These are phyloP conservation scores for Xerocomus amazonicus DNA, from an alignment of 1,284 basidiomycete genomes.

Conservation along the genomic window DNA sequence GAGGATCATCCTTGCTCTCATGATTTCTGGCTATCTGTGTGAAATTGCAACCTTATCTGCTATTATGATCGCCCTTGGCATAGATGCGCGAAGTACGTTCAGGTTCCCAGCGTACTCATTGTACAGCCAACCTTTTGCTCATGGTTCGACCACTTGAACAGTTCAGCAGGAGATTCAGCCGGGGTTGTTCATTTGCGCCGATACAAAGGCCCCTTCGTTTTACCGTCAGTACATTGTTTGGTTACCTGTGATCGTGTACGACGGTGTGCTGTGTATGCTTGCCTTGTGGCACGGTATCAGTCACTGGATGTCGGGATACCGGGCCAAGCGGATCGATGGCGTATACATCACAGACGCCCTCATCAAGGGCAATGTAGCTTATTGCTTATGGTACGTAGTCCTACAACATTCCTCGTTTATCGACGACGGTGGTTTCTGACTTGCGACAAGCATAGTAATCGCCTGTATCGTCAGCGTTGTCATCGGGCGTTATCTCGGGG, in stretches of 20 bases:
- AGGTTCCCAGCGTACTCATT: background rate
- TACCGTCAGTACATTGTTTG: constrained; percentile 13
- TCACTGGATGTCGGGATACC: constrained; percentile 5
- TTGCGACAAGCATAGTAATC: constrained; percentile 2
- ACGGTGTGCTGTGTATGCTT: constrained; percentile 14
- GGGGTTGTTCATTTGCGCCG: constrained; percentile 18
- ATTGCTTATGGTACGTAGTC: constrained; percentile 21
- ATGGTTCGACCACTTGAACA: too few species aligned
- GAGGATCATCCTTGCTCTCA: constrained; percentile 2
- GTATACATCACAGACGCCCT: constrained; percentile 8
- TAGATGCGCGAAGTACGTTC: background rate
- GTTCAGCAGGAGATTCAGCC: constrained; percentile 10
- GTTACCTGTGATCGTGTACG: constrained; percentile 17
- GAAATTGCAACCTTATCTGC: constrained; percentile 1
- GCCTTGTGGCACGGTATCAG: constrained; percentile 14
- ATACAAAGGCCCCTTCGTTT: constrained; percentile 5
- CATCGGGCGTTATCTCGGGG: constrained; percentile 5
- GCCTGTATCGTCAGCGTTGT: constrained; percentile 1
- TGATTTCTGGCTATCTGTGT: constrained; percentile 4
- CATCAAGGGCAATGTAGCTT: constrained; percentile 15
- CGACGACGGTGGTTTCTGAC: background rate
- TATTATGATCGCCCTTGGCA: constrained; percentile 1
- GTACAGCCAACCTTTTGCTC: background rate
- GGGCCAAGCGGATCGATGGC: background rate
- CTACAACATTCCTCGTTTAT: background rate